Conservation (phyloP, 371 early-diverging fungal species). For the Rhizomucor miehei region DNA sequence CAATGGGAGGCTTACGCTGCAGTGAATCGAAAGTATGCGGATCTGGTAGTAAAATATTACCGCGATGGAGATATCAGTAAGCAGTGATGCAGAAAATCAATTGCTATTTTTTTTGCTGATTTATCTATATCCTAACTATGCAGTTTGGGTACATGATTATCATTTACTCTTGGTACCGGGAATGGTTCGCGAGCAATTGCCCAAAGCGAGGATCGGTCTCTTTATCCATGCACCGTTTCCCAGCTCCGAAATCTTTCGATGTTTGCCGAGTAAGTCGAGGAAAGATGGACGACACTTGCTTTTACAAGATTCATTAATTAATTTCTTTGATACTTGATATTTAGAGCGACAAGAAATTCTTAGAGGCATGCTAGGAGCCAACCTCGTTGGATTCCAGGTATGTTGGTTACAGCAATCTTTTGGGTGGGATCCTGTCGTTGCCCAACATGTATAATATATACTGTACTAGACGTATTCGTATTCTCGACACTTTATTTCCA, state of each 20-base stretch:
- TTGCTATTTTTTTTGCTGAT: too few species aligned
- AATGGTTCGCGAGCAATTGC: constrained; percentile 77
- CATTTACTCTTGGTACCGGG: constrained; percentile 90
- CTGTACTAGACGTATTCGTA: constrained; percentile 84
- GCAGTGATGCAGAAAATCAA: too few species aligned
- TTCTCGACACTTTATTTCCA: constrained; percentile 92
- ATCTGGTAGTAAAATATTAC: constrained; percentile 72
- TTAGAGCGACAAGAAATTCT: constrained; percentile 88
- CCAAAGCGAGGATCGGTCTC: constrained; percentile 86
- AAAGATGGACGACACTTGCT: neutral
- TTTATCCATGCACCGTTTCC: constrained; percentile 99
- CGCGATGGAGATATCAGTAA: constrained; percentile 84
- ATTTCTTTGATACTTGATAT: neutral
- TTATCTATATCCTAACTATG: neutral
- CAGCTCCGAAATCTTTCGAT: constrained; percentile 89
- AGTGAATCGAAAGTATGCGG: constrained; percentile 86
- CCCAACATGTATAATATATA: neutral
- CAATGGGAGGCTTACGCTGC: constrained; percentile 86
- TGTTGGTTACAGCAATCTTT: too few species aligned
- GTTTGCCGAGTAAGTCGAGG: constrained; percentile 80
- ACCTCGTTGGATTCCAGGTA: constrained; percentile 92
- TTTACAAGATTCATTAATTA: neutral
- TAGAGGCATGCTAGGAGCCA: constrained; percentile 87
- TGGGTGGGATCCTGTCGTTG: too few species aligned
- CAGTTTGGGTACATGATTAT: constrained; percentile 98